phyloP scores from a whole-genome alignment of 2,329 filamentous ascomycete genomes.

The Torrubiellomyces zombiae region DNA sequence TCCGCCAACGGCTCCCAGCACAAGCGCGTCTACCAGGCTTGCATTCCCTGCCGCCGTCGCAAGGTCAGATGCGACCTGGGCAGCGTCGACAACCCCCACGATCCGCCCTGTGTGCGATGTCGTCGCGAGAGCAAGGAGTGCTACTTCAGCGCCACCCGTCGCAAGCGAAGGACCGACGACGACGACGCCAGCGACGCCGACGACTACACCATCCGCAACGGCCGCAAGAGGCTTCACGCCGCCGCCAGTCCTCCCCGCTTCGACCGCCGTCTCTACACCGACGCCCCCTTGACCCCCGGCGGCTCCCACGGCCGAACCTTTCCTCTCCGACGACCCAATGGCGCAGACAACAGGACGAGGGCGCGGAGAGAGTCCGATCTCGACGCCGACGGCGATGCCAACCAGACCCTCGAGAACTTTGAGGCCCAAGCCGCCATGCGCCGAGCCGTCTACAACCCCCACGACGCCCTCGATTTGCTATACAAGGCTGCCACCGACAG shows the following conservation, averaged over 20 bases:
- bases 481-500: conserved; percentile 68
- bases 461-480: conserved; percentile 80
- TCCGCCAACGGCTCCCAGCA: conserved; percentile 21
- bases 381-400: conserved; percentile 32
- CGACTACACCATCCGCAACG: conserved; percentile 58
- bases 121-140: conserved; percentile 91
- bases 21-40: conserved; percentile 47
- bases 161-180: conserved; percentile 69
- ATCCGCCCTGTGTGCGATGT: conserved; percentile 86
- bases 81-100: conserved; percentile 82
- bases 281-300: conserved; percentile 44
- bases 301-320: conserved; percentile 48
- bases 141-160: conserved; percentile 85
- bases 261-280: conserved; percentile 30
- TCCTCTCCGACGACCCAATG: conserved; percentile 46
- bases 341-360: conserved; percentile 12
- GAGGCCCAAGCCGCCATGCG: conserved; percentile 50
- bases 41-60: conserved; percentile 43
- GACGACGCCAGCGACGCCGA: conserved; percentile 34
- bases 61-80: conserved; percentile 48
- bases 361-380: conserved; percentile 18
- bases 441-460: conserved; percentile 68
- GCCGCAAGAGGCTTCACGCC: conserved; percentile 47
- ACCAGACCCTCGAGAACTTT: conserved; percentile 45
- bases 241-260: conserved; percentile 22